Evolutionary conservation across 73 alveolate genomes (phyloP), one percentile per base, ranked within the genome.

Genomic region (Strombidium stylifer): DNA sequence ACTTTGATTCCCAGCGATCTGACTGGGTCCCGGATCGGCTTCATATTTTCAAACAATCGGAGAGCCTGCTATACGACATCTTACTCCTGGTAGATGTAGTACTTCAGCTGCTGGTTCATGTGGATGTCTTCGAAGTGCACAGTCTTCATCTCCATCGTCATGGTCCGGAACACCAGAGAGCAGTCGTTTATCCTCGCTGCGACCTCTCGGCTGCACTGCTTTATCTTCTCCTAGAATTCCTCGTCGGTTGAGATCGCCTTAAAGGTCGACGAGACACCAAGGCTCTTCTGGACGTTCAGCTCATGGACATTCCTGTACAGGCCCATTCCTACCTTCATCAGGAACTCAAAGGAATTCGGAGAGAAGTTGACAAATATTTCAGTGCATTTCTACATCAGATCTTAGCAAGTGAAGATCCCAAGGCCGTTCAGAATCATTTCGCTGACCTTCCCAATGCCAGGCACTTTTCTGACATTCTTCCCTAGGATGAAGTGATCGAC

Each of bases 361-460:
- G 71, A 62, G 32, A 84, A 84, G 32, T 58, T 74, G 5, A 87
- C 58, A 51, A 24, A 59, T 5, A 87, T 32, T 35, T 74, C 90
- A 36, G 59, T 60, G 3, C 81, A 55, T 34, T 78, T 75, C 15
- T 88, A 83, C 37, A 76, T 21, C 10, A 85, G 70, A 41, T 84
- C 89, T 37, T 48, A 25, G 31, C 97, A 88, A 0, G 42, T 47
- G 24, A 44, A 36, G 23, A 85, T 59, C 2, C 87, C 91, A n/a
- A 88, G 75, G 3, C 89, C 92, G 25, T 61, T 69, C 42, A 90
- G 68, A 7, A 65, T 69, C 50, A 68, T 64, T 48, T 87, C 91
- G 2, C 68, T 69, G 23, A 79, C 92, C 62, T 86, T 90, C n/a
- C 98, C 98, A 26, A 90, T 70, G 18, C 97, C 97, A 7, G 96